Conservation (phyloP, 768 basidiomycete species). For the Trametes maxima region DNA sequence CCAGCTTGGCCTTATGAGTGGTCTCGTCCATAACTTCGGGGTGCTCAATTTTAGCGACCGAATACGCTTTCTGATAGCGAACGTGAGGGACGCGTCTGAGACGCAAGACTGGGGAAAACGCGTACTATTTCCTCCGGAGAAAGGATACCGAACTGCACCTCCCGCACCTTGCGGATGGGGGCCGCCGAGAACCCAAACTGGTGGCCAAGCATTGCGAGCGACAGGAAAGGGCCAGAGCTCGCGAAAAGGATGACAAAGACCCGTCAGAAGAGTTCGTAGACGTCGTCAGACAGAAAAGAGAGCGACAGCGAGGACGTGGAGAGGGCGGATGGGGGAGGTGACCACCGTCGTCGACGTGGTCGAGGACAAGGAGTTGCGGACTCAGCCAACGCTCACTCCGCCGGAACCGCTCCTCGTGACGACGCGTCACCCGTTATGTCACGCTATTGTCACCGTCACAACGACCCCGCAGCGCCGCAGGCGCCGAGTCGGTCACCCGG, state of each 20-base stretch:
- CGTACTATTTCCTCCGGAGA: constrained; percentile 97
- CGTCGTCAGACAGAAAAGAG: constrained; percentile 11
- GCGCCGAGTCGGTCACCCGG: constrained; percentile 12
- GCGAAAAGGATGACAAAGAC: constrained; percentile 16
- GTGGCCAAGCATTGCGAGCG: constrained; percentile 72
- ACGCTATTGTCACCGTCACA: constrained; percentile 11
- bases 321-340: not conserved
- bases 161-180: constrained; percentile 92
- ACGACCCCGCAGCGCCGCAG: constrained; percentile 10
- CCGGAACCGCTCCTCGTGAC: constrained; percentile 24
- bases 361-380: constrained; percentile 34
- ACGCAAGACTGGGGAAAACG: constrained; percentile 32
- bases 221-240: constrained; percentile 15
- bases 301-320: constrained; percentile 9
- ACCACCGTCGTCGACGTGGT: constrained; percentile 25
- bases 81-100: constrained; percentile 15
- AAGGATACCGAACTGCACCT: constrained; percentile 98
- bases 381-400: constrained; percentile 31
- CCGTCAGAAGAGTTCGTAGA: constrained; percentile 22
- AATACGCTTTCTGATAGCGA: constrained; percentile 87
- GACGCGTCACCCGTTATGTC: constrained; percentile 4
- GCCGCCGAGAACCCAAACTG: constrained; percentile 93
- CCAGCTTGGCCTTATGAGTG: constrained; percentile 85
- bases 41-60: constrained; percentile 97
- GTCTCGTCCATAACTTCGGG: constrained; percentile 98